Conservation (phyloP, 2,329 filamentous ascomycete species). For the Hymenoscyphus fructigenus region DNA sequence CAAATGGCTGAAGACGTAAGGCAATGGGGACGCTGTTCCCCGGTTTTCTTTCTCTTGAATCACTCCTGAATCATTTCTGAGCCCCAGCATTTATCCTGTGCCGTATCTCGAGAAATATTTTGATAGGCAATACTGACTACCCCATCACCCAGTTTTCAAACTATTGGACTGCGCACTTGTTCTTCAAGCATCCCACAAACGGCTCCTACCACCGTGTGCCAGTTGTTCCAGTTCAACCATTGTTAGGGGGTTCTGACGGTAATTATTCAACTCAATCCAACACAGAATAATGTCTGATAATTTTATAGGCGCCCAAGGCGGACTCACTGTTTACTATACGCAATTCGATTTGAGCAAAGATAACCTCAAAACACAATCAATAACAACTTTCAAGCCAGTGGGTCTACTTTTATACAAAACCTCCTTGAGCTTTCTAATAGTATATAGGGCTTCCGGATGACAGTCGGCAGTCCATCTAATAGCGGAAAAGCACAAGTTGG, state of each 20-base stretch:
- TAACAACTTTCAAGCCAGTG: conserved; percentile 23
- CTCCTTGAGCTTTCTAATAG: conserved; percentile 7
- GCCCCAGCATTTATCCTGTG: no score
- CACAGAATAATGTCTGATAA: background rate
- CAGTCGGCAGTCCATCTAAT: conserved; percentile 19
- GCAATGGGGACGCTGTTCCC: no score
- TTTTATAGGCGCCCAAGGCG: conserved; percentile 13
- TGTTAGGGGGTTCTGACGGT: conserved; percentile 15
- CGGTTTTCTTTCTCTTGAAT: no score
- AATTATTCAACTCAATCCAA: background rate
- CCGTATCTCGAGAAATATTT: no score
- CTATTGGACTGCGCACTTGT: conserved; percentile 34
- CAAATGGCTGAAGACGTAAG: conserved; percentile 23
- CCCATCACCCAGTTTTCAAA: no score
- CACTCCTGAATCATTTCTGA: no score
- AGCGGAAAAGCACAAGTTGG: conserved; percentile 12
- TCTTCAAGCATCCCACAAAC: conserved; percentile 23
- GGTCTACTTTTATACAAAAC: conserved; percentile 5
- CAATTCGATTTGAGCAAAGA: conserved; percentile 17
- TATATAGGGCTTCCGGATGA: conserved; percentile 26
- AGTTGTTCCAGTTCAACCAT: conserved; percentile 12
- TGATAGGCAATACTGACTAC: no score
- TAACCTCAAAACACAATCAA: conserved; percentile 17
- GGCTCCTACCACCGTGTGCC: conserved; percentile 23
- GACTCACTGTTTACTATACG: conserved; percentile 25